Conservation (phyloP, 23 red algal genomes). For the Gracilaria gracilis region DNA sequence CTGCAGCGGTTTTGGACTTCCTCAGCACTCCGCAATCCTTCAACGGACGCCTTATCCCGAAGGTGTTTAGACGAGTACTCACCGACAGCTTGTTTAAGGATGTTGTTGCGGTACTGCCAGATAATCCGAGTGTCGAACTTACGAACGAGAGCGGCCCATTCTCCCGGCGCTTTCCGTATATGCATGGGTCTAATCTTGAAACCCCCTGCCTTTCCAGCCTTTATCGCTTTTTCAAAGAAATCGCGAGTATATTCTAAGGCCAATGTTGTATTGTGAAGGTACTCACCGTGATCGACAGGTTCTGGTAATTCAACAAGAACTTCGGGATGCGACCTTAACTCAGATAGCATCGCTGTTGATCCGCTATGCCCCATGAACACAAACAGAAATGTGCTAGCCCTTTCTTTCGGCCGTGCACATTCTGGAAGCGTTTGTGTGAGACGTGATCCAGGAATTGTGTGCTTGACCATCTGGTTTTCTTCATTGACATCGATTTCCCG, state of each 20-base stretch:
- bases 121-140: slow-evolving; percentile 69
- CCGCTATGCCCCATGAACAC: slow-evolving; percentile 83
- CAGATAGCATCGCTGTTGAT: slow-evolving; percentile 66
- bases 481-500: neutral
- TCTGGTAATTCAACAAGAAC: slow-evolving; percentile 31
- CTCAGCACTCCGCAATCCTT: slow-evolving; percentile 47
- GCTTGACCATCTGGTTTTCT: neutral
- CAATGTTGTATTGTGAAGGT: slow-evolving; percentile 43
- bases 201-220: slow-evolving; percentile 45
- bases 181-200: slow-evolving; percentile 80
- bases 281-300: slow-evolving; percentile 54
- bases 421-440: slow-evolving; percentile 6
- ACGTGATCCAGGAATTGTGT: slow-evolving; percentile 18
- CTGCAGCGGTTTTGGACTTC: slow-evolving; percentile 35
- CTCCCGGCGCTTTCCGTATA: slow-evolving; percentile 35
- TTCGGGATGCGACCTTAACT: slow-evolving; percentile 47
- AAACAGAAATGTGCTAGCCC: slow-evolving; percentile 63
- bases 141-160: slow-evolving; percentile 22
- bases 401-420: slow-evolving; percentile 10
- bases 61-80: slow-evolving; percentile 56
- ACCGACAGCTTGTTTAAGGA: slow-evolving; percentile 72
- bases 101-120: slow-evolving; percentile 70
- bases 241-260: slow-evolving; percentile 52
- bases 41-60: slow-evolving; percentile 50
- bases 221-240: slow-evolving; percentile 38